Conservation (phyloP, 139 green algal species). For the Nannochloris sp. region DNA sequence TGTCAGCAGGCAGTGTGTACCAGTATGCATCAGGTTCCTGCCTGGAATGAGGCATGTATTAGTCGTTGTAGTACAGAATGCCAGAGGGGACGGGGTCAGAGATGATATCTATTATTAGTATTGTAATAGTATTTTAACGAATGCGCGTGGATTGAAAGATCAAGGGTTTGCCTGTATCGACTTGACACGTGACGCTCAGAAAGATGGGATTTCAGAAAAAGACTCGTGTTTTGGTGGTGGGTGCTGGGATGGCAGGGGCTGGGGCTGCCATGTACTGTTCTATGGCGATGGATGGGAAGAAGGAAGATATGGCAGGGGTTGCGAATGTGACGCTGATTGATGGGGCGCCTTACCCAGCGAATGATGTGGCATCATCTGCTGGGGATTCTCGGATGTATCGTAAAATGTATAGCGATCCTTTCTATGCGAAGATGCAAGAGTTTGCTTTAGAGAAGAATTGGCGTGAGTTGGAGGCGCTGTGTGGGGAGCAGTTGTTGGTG, state of each 20-base stretch:
- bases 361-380: background rate
- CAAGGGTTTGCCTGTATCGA: too few relatives aligned
- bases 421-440: background rate
- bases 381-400: conserved; percentile 1
- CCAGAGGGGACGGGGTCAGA: conserved; percentile 23
- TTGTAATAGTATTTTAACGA: too few relatives aligned
- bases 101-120: background rate
- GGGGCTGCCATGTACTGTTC: background rate
- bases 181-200: background rate
- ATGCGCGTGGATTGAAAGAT: too few relatives aligned
- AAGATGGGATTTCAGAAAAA: background rate
- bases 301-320: background rate
- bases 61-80: conserved; percentile 78
- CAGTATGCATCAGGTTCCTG: conserved; percentile 82
- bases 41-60: conserved; percentile 88
- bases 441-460: background rate
- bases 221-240: background rate
- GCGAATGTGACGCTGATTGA: background rate
- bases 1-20: conserved; percentile 77
- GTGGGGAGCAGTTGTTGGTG: background rate
- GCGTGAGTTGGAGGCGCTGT: background rate
- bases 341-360: background rate
- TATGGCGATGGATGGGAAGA: background rate
- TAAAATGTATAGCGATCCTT: conserved; percentile 1
- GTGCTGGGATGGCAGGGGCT: background rate